Evolutionary conservation across 2,329 filamentous ascomycete species (phyloP).

Genomic region (Leptographium lundbergii): DNA sequence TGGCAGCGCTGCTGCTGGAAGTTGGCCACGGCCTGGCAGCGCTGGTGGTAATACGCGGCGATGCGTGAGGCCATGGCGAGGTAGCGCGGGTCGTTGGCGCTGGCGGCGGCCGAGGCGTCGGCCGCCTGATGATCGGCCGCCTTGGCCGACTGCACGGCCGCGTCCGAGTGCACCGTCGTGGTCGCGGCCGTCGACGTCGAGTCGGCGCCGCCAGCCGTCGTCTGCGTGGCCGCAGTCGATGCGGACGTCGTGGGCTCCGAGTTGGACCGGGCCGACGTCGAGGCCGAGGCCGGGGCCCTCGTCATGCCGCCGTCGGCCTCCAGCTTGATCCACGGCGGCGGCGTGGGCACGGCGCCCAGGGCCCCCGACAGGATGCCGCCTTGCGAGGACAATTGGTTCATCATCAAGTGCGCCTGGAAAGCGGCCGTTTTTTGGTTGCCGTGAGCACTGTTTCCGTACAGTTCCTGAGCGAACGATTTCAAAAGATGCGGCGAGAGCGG

Average conservation of each 20-base stretch:
- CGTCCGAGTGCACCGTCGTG: background rate
- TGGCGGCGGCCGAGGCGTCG: constrained; percentile 2
- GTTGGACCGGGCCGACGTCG: background rate
- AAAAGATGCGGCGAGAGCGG: constrained; percentile 11
- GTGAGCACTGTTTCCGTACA: constrained; percentile 6
- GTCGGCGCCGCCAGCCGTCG: background rate
- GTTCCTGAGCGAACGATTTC: constrained; percentile 14
- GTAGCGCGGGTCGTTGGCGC: constrained; percentile 26
- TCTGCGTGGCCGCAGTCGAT: background rate
- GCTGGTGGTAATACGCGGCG: constrained; percentile 35
- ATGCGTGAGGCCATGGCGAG: constrained; percentile 34
- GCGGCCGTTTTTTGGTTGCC: constrained; percentile 4
- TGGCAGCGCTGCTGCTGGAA: constrained; percentile 35
- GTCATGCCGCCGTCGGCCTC: background rate
- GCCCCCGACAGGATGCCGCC: background rate
- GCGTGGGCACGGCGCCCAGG: background rate
- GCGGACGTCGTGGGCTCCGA: background rate
- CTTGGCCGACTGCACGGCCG: background rate
- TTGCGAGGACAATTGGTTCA: constrained; percentile 4
- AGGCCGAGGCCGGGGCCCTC: background rate
- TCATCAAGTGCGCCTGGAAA: constrained; percentile 6
- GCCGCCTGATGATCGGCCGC: background rate
- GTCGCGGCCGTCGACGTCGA: background rate
- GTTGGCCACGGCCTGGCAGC: constrained; percentile 32
- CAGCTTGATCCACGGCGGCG: background rate